Percentiles rank a stretch among this genome's conserved stretches.
Conservation (phyloP, 495 filamentous ascomycete species). For the Eremomyces bilateralis region DNA sequence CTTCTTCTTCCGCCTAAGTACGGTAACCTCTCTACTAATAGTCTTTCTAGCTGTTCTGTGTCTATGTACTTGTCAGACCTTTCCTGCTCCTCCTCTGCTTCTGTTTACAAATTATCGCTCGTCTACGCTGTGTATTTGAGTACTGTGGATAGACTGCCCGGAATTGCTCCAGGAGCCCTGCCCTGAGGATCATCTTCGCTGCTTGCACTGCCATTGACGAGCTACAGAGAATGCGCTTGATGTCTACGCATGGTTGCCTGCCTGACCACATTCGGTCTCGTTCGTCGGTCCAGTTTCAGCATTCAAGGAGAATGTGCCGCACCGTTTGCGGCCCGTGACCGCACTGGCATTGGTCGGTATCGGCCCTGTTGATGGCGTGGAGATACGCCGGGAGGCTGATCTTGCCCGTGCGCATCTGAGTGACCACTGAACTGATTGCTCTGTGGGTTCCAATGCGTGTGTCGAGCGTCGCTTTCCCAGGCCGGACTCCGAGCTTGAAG, state of each 20-base stretch:
- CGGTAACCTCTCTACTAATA: neutral
- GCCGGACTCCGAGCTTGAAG: slow-evolving; percentile 3
- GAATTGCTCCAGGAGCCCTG: slow-evolving; percentile 13
- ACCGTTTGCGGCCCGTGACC: slow-evolving; percentile 12
- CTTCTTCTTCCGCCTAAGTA: neutral
- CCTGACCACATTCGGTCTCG: slow-evolving; percentile 14
- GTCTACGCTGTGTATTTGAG: slow-evolving; percentile 4
- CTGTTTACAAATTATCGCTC: neutral
- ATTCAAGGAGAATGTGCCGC: slow-evolving; percentile 17
- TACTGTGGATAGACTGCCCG: neutral
- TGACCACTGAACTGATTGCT: slow-evolving; percentile 16
- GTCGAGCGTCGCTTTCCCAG: slow-evolving; percentile 2
- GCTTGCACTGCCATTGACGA: slow-evolving; percentile 14
- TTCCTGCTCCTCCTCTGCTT: too few species aligned
- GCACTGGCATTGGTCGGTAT: slow-evolving; percentile 14
- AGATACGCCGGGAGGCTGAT: slow-evolving; percentile 18
- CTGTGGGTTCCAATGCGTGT: slow-evolving; percentile 6
- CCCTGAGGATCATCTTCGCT: slow-evolving; percentile 15
- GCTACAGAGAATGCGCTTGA: slow-evolving; percentile 10
- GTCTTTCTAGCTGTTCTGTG: slow-evolving; percentile 2
- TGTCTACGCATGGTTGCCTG: slow-evolving; percentile 2
- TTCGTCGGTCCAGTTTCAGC: slow-evolving; percentile 13
- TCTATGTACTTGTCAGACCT: neutral
- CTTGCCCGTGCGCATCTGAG: slow-evolving; percentile 17
- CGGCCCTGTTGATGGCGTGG: slow-evolving; percentile 13